Conservation (phyloP, 2,329 filamentous ascomycete species). For the Hymenotorrendiella dingleyae region DNA sequence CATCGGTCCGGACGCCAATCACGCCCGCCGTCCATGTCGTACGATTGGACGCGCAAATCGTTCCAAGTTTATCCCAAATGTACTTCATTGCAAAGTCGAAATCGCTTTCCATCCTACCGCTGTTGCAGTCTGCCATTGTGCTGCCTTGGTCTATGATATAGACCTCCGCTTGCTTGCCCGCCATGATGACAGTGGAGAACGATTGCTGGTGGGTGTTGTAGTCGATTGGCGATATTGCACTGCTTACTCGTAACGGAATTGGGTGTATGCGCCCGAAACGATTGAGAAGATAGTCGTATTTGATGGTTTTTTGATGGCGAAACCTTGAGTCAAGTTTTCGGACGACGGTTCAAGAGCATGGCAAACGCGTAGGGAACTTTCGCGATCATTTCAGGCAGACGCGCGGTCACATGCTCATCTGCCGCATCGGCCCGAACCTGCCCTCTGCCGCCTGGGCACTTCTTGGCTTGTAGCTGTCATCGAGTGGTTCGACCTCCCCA, state of each 20-base stretch:
- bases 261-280: too few relatives aligned
- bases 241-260: too few relatives aligned
- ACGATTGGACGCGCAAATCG: conserved; percentile 59
- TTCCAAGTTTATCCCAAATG: conserved; percentile 88
- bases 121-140: conserved; percentile 71
- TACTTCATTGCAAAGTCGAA: conserved; percentile 88
- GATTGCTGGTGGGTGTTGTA: neutral
- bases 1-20: conserved; percentile 75
- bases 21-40: conserved; percentile 75
- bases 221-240: too few relatives aligned
- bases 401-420: neutral
- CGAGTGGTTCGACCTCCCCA: too few relatives aligned
- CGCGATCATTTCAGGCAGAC: conserved; percentile 7
- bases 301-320: too few relatives aligned
- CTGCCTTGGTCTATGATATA: conserved; percentile 85
- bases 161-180: conserved; percentile 85
- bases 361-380: too few relatives aligned
- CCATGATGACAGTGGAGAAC: conserved; percentile 51
- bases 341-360: too few relatives aligned
- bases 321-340: too few relatives aligned
- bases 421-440: too few relatives aligned
- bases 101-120: conserved; percentile 70
- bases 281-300: too few relatives aligned
- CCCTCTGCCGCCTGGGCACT: too few relatives aligned
- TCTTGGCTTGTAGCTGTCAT: too few relatives aligned